phyloP scores from a whole-genome alignment of 257 asterid genomes.

The Nemophila menziesii region DNA sequence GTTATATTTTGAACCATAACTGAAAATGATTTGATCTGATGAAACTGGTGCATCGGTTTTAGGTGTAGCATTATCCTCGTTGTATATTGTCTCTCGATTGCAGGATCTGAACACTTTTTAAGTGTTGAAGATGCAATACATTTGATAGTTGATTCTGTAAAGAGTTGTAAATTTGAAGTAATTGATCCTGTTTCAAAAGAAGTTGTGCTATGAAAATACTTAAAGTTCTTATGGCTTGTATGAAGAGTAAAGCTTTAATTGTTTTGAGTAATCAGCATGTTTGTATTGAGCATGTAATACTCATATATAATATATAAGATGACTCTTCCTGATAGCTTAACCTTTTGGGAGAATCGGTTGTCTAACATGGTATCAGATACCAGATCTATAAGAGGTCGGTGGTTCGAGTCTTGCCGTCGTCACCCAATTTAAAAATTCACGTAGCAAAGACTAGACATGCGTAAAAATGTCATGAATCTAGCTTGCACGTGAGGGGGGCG shows the following conservation, averaged over 20 bases:
- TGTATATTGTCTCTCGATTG: constrained; percentile 80
- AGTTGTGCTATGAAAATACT: constrained; percentile 92
- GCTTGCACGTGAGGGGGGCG: too few species aligned
- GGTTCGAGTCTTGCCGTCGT: too few species aligned
- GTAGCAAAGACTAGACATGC: too few species aligned
- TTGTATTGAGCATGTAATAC: too few species aligned
- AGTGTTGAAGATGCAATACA: constrained; percentile 84
- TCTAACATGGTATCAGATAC: too few species aligned
- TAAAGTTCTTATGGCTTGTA: constrained; percentile 87
- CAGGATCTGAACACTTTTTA: constrained; percentile 50
- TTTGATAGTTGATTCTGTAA: constrained; percentile 84
- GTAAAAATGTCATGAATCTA: too few species aligned
- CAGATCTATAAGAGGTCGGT: too few species aligned
- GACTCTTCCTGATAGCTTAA: too few species aligned
- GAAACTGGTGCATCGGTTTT: constrained; percentile 95
- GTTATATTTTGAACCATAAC: constrained; percentile 87
- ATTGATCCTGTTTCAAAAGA: constrained; percentile 97
- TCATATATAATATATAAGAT: too few species aligned
- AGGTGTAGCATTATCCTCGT: constrained; percentile 79
- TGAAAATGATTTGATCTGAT: constrained; percentile 84
- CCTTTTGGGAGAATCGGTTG: too few species aligned
- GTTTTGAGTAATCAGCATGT: constrained; percentile 90
- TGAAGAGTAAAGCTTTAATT: constrained; percentile 80
- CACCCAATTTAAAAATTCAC: too few species aligned
- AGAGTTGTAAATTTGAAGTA: constrained; percentile 93